Base-by-base conservation (phyloP, 306 rosid species). In the Lathyrus tuberosus region DNA sequence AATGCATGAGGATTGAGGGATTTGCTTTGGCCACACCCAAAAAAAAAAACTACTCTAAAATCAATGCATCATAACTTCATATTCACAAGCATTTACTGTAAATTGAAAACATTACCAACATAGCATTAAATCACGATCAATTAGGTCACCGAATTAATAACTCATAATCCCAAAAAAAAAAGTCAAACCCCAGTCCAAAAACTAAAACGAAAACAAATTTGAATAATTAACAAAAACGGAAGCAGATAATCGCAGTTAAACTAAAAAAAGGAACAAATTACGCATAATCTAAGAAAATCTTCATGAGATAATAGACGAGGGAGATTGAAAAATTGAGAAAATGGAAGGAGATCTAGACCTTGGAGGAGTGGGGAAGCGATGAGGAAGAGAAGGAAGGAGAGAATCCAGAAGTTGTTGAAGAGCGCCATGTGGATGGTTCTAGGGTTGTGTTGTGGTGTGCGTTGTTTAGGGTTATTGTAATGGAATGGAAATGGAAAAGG, bases 351-450 rank as follows among this genome's bases (percentile, higher is more conserved):
- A 57, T 57, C 62, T 57, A 26, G 40, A 28, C 63, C 38, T 57
- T 56, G 62, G 8, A 57, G 20, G 18, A 57, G 18, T 28, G 63
- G 63, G 6, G 41, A 57, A 14, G 63, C 20, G 63, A 57, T 10
- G 41, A 57, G 22, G 63, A 57, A 57, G 63, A 57, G 63, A 57
- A 57, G 41, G 20, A 57, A 57, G 12, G 63, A 57, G 63, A 57
- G 15, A 28, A 3, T 28, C 6, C 1, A 28, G 15, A 57, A 30
- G 6, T 57, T 57, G 63, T 28, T 57, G 41, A 30, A 7, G 18
- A 57, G 20, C 17, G 63, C 63, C 63, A 57, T 57, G 11, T 47
- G 52, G 14, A 9, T 41, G 46, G 46, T 15, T 51, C 37, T 24
- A 54, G 61, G 38, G 61, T 54, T 52, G 61, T 10, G 61, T 54